Conservation (phyloP, 192 early-diverging fungal genomes). For the Chytriomyces hyalinus region DNA sequence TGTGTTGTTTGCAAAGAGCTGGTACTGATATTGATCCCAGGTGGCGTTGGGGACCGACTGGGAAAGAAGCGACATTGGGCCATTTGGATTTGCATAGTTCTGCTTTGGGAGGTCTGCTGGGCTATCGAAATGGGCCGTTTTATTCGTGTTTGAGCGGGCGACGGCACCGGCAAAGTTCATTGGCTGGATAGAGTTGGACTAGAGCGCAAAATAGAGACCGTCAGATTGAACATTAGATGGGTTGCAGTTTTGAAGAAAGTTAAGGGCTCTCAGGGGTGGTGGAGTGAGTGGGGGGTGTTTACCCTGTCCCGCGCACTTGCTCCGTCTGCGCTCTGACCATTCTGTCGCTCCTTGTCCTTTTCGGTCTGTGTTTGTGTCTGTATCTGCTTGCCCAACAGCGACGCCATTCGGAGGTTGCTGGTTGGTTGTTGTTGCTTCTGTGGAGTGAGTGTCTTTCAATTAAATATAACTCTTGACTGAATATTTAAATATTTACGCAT, state of each 20-base stretch:
- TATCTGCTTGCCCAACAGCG: too few relatives aligned
- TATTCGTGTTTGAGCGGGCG: background rate
- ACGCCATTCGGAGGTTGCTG: too few relatives aligned
- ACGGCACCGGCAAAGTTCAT: background rate
- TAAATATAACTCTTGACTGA: too few relatives aligned
- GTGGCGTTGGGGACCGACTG: conserved; percentile 21
- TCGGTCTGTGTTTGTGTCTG: too few relatives aligned
- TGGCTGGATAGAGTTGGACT: background rate
- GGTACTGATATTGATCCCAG: conserved; percentile 13
- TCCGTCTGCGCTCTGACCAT: background rate
- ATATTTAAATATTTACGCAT: too few relatives aligned
- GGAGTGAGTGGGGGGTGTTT: background rate
- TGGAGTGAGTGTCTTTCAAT: too few relatives aligned
- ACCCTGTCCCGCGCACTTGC: background rate
- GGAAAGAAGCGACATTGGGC: background rate
- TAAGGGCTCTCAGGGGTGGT: background rate
- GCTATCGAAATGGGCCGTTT: background rate
- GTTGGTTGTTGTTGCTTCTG: too few relatives aligned
- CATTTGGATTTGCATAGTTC: background rate
- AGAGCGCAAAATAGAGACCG: background rate
- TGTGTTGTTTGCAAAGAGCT: background rate
- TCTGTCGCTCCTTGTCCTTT: too few relatives aligned
- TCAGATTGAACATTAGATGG: background rate
- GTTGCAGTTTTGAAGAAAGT: background rate
- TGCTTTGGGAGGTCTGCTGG: background rate